phyloP scores from a whole-genome alignment of 768 basidiomycete species.

The Suillus subluteus region DNA sequence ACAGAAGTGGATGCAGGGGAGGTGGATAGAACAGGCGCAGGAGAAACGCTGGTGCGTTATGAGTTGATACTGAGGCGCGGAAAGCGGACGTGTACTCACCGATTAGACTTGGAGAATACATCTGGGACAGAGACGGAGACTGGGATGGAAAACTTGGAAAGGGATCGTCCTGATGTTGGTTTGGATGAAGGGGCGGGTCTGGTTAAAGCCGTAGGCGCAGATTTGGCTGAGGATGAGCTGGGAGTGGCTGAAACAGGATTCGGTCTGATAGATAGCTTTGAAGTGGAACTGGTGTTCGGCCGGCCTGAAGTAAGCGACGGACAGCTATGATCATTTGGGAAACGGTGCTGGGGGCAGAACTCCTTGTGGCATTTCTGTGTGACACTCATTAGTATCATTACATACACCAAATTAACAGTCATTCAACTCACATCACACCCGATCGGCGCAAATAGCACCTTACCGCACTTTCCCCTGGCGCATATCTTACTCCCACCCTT shows the following conservation, averaged over 20 bases:
- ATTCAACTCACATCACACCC: conserved; percentile 63
- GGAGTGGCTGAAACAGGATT: conserved; percentile 19
- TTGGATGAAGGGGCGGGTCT: conserved; percentile 5
- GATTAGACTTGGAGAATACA: conserved; percentile 55
- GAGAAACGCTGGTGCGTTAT: conserved; percentile 61
- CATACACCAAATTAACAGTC: conserved; percentile 2
- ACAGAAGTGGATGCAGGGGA: conserved; percentile 22
- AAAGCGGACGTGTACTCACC: conserved; percentile 53
- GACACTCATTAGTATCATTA: conserved; percentile 4
- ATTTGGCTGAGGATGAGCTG: conserved; percentile 18
- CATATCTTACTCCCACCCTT: conserved; percentile 57
- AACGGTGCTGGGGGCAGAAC: conserved; percentile 81
- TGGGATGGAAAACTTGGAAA: conserved; percentile 17
- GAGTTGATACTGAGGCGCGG: conserved; percentile 54
- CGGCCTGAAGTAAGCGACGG: conserved; percentile 22
- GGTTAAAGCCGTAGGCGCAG: conserved; percentile 3
- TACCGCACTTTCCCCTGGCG: conserved; percentile 65
- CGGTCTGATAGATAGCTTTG: background rate
- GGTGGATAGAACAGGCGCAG: conserved; percentile 21
- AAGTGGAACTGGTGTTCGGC: background rate
- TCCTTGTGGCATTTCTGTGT: conserved; percentile 68
- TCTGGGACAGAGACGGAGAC: conserved; percentile 28
- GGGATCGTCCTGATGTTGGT: conserved; percentile 9
- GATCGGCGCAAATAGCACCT: conserved; percentile 76
- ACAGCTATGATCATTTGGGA: conserved; percentile 74